These are phyloP conservation scores for Echites panduratus DNA, from an alignment of 257 asterid genomes.

Conservation along the genomic window DNA sequence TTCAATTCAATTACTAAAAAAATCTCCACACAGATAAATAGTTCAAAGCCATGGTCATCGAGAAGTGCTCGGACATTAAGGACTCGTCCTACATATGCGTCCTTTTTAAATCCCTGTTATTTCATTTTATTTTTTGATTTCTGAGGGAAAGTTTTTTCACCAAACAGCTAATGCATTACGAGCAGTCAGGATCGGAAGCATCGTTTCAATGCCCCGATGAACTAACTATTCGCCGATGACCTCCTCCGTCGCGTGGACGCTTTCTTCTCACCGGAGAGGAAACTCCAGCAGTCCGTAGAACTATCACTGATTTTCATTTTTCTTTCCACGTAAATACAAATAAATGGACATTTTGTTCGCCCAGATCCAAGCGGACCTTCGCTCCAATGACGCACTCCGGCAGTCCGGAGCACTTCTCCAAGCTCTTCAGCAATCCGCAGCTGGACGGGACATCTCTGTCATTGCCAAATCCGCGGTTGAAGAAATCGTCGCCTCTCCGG, in stretches of 20 bases:
- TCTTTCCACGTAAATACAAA: background rate
- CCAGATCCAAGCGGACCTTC: constrained; percentile 93
- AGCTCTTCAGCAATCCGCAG: constrained; percentile 92
- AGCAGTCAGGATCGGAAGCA: background rate
- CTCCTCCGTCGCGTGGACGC: background rate
- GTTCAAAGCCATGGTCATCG: too few relatives aligned
- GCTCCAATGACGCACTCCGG: constrained; percentile 84
- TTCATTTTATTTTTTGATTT: too few relatives aligned
- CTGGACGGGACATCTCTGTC: constrained; percentile 84
- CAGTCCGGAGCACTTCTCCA: constrained; percentile 88
- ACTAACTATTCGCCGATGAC: background rate
- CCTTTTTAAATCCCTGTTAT: too few relatives aligned
- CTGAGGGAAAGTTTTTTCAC: too few relatives aligned
- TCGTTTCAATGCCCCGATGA: background rate
- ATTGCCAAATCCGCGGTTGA: constrained; percentile 88
- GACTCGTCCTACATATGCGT: too few relatives aligned
- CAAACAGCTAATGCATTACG: background rate
- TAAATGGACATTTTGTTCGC: constrained; percentile 78
- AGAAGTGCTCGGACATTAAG: too few relatives aligned
- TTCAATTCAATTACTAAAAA: too few relatives aligned
- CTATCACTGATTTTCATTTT: background rate
- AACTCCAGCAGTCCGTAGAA: background rate
- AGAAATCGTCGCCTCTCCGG: constrained; percentile 89
- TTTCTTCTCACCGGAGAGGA: background rate
- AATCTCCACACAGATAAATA: too few relatives aligned